A percentile compares a stretch with the other conserved stretches of the same genome.
Conservation (phyloP, 2,329 filamentous ascomycete genomes). For the Pezicula radicicola region DNA sequence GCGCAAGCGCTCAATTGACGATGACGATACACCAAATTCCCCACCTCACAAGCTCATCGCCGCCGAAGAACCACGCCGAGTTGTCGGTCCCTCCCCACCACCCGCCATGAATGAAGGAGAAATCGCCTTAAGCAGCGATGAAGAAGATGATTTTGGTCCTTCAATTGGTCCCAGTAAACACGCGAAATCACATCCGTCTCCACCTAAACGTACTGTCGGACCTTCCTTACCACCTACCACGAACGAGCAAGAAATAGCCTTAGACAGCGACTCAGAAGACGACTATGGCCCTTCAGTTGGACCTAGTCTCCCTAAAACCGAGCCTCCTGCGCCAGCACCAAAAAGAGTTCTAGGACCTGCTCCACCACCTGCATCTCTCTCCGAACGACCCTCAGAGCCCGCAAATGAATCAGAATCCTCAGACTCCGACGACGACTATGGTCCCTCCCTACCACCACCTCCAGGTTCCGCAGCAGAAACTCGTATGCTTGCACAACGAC, state of each 20-base stretch:
- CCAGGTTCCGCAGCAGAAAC: constrained; percentile 24
- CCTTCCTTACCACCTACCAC: constrained; percentile 31
- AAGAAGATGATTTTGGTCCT: constrained; percentile 31
- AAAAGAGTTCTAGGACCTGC: constrained; percentile 35
- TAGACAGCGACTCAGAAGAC: constrained; percentile 36
- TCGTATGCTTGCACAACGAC: constrained; percentile 6
- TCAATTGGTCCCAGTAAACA: constrained; percentile 9
- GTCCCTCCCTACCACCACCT: constrained; percentile 54
- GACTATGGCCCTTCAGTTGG: constrained; percentile 16
- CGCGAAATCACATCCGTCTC: neutral
- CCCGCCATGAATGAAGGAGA: constrained; percentile 40
- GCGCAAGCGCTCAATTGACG: constrained; percentile 53
- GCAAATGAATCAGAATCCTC: constrained; percentile 24
- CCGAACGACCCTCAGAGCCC: constrained; percentile 31
- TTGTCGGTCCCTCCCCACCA: constrained; percentile 21
- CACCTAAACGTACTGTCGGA: constrained; percentile 28
- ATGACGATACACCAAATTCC: constrained; percentile 30
- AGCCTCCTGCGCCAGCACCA: constrained; percentile 11
- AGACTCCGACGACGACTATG: constrained; percentile 50
- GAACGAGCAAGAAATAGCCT: constrained; percentile 40
- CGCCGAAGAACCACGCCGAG: constrained; percentile 16
- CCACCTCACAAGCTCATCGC: constrained; percentile 43
- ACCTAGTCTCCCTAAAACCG: neutral
- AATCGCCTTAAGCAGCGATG: constrained; percentile 41
- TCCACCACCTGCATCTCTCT: constrained; percentile 39